Conservation (phyloP, 306 rosid genomes). For the Ormosia emarginata region DNA sequence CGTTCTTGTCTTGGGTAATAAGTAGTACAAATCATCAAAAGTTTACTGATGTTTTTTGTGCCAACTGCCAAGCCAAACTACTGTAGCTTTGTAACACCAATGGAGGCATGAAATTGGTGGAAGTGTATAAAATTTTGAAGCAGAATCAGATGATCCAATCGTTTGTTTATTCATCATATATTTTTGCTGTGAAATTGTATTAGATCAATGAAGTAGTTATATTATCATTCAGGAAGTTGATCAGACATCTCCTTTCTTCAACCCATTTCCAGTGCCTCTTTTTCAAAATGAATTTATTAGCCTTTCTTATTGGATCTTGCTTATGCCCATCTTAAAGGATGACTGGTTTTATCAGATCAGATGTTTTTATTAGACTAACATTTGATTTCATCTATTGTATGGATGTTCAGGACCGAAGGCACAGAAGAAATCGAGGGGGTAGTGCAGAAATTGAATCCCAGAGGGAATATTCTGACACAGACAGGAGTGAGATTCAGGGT, state of each 20-base stretch:
- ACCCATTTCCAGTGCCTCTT: neutral
- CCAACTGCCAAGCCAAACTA: neutral
- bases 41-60: neutral
- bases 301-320: neutral
- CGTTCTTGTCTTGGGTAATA: neutral
- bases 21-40: neutral
- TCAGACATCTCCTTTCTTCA: neutral
- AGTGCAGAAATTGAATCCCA: conserved; percentile 78
- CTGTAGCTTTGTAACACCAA: neutral
- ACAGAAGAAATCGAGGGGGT: conserved; percentile 57
- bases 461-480: conserved; percentile 72
- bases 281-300: neutral
- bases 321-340: neutral
- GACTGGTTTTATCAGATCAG: neutral
- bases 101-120: neutral
- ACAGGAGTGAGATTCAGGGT: conserved; percentile 60
- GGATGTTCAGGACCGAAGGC: conserved; percentile 75
- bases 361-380: neutral
- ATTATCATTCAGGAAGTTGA: neutral
- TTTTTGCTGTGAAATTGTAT: neutral
- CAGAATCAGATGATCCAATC: neutral
- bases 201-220: conserved; percentile 6
- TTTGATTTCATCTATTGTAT: neutral
- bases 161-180: neutral
- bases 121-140: neutral